These are phyloP conservation scores for Rubia tinctorum DNA, from an alignment of 305 asterid genomes.

Conservation along the genomic window DNA sequence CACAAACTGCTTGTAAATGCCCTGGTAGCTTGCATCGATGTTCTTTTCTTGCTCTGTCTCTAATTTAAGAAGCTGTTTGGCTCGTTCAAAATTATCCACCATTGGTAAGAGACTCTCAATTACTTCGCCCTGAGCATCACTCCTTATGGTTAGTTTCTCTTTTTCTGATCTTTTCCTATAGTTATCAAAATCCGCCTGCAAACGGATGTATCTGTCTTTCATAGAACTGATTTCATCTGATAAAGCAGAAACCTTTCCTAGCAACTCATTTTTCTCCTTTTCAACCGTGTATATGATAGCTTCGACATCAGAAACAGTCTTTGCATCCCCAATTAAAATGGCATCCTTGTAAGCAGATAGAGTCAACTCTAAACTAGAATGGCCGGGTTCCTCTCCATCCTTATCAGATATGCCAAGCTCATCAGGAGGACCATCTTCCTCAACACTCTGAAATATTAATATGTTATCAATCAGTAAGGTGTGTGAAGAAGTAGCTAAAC, in stretches of 20 bases:
- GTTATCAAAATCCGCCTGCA: constrained; percentile 97
- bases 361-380: constrained; percentile 37
- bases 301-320: constrained; percentile 52
- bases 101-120: constrained; percentile 81
- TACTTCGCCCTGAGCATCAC: constrained; percentile 73
- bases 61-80: constrained; percentile 65
- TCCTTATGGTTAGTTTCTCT: constrained; percentile 53
- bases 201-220: constrained; percentile 59
- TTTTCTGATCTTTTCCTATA: constrained; percentile 79
- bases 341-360: constrained; percentile 73
- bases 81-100: constrained; percentile 92
- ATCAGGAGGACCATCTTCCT: constrained; percentile 5
- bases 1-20: constrained; percentile 94
- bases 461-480: neutral
- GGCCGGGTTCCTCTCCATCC: constrained; percentile 25
- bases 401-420: constrained; percentile 21
- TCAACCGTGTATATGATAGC: constrained; percentile 38
- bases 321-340: constrained; percentile 46
- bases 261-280: constrained; percentile 58
- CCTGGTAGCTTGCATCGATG: constrained; percentile 86
- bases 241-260: constrained; percentile 46
- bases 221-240: constrained; percentile 61
- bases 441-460: constrained; percentile 8
- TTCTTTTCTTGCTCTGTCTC: constrained; percentile 86
- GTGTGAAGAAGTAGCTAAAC: neutral